These are phyloP conservation scores for Xylaria sp. DNA, from an alignment of 2,329 filamentous ascomycete species.

Conservation along the genomic window DNA sequence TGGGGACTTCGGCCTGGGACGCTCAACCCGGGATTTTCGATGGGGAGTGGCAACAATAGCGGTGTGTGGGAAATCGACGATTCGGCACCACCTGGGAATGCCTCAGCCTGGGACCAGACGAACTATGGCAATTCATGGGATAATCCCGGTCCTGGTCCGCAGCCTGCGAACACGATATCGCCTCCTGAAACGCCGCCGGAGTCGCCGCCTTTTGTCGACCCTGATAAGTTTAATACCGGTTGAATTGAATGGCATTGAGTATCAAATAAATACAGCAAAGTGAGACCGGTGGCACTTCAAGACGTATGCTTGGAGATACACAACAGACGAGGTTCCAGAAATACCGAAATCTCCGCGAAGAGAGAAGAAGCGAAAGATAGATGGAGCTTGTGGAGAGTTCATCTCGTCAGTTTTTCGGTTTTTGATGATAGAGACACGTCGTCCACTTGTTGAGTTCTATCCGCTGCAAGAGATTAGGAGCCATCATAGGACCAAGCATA, in stretches of 20 bases:
- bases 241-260: not conserved
- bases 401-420: not conserved
- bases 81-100: not conserved
- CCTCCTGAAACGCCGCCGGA: conserved; percentile 23
- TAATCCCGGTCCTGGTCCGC: not conserved
- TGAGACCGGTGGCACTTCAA: not conserved
- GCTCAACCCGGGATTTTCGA: not conserved
- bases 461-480: not conserved
- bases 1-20: conserved; percentile 8
- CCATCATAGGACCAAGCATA: conserved; percentile 1
- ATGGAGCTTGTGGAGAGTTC: too few relatives aligned
- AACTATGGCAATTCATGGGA: not conserved
- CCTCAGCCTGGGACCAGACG: not conserved
- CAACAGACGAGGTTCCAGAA: not conserved
- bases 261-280: not conserved
- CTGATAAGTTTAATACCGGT: too few relatives aligned
- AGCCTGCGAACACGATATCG: conserved; percentile 8
- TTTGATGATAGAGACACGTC: not conserved
- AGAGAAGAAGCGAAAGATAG: not conserved
- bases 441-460: not conserved
- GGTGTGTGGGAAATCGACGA: not conserved
- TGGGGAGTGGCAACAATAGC: not conserved
- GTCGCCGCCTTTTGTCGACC: not conserved
- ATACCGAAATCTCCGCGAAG: not conserved
- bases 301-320: not conserved